Evolutionary conservation across 2,329 filamentous ascomycete genomes (phyloP).

Genomic region (Penicillium glabrum): DNA sequence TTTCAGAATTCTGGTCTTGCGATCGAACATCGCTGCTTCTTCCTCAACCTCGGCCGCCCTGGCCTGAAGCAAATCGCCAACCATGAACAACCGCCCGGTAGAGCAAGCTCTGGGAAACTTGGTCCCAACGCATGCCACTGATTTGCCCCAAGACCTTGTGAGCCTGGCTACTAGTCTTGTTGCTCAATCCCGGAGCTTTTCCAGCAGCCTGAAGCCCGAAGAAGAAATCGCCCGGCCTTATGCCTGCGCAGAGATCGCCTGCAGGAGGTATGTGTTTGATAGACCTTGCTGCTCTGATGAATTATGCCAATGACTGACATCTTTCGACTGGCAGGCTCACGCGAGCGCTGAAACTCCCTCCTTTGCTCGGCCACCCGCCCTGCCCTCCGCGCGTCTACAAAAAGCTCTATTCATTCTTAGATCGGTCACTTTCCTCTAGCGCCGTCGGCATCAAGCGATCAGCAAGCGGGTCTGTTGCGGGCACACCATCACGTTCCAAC

Average conservation of each 20-base stretch:
- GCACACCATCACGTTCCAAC: conserved; percentile 25
- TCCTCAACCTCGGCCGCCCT: neutral
- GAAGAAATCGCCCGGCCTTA: conserved; percentile 86
- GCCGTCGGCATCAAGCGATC: conserved; percentile 36
- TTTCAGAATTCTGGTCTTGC: neutral
- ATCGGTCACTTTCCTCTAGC: conserved; percentile 60
- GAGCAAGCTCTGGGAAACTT: conserved; percentile 72
- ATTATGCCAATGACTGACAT: neutral
- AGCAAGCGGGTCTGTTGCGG: conserved; percentile 32
- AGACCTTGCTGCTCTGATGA: neutral
- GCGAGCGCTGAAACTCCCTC: conserved; percentile 71
- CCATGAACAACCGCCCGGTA: conserved; percentile 70
- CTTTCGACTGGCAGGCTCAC: conserved; percentile 62
- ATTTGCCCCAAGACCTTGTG: conserved; percentile 67
- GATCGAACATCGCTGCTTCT: neutral
- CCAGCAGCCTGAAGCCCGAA: conserved; percentile 74
- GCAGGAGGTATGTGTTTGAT: conserved; percentile 64
- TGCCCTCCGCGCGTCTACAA: conserved; percentile 79
- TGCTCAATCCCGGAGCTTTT: conserved; percentile 75
- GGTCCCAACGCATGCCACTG: conserved; percentile 69
- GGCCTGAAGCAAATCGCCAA: conserved; percentile 5
- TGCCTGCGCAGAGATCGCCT: conserved; percentile 85
- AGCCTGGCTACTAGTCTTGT: conserved; percentile 72
- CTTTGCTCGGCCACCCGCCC: conserved; percentile 72
- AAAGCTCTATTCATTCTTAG: conserved; percentile 77